Conservation (phyloP, 352 stramenopile genomes). For the Hyaloperonospora brassicae region DNA sequence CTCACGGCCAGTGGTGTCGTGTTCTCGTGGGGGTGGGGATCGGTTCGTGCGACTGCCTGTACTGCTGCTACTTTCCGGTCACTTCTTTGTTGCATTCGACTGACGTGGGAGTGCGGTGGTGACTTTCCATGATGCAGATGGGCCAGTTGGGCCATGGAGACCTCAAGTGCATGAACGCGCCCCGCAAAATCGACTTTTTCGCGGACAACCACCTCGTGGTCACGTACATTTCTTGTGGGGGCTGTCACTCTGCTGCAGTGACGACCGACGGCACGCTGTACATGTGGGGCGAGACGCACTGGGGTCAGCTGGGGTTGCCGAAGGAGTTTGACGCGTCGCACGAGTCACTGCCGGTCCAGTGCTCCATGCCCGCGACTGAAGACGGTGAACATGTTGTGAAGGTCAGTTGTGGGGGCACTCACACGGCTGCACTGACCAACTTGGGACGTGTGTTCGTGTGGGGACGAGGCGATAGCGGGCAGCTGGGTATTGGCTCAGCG, state of each 20-base stretch:
- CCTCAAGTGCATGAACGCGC: slow-evolving; percentile 61
- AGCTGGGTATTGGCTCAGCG: slow-evolving; percentile 57
- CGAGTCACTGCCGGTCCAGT: slow-evolving; percentile 61
- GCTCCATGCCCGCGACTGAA: slow-evolving; percentile 40
- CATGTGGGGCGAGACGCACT: slow-evolving; percentile 81
- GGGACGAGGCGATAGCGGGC: slow-evolving; percentile 68
- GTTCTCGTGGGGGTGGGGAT: slow-evolving; percentile 76
- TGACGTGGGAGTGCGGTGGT: too few relatives aligned
- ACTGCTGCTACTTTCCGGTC: neutral
- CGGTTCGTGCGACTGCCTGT: slow-evolving; percentile 26
- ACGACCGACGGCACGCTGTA: slow-evolving; percentile 59
- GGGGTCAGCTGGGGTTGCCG: slow-evolving; percentile 65
- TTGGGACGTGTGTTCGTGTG: slow-evolving; percentile 71
- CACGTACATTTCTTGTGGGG: slow-evolving; percentile 73
- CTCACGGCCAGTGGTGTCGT: slow-evolving; percentile 54
- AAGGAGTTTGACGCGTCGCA: slow-evolving; percentile 52
- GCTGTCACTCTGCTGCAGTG: slow-evolving; percentile 74
- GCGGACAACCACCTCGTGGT: slow-evolving; percentile 35
- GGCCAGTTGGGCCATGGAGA: slow-evolving; percentile 70
- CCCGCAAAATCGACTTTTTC: slow-evolving; percentile 60
- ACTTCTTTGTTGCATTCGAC: slow-evolving; percentile 3
- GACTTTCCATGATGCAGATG: slow-evolving; percentile 38
- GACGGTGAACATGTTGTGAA: slow-evolving; percentile 56
- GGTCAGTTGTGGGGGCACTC: slow-evolving; percentile 69
- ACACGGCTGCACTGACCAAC: slow-evolving; percentile 65